Conservation (phyloP, 495 filamentous ascomycete species). For the Penicillium robsamsonii region DNA sequence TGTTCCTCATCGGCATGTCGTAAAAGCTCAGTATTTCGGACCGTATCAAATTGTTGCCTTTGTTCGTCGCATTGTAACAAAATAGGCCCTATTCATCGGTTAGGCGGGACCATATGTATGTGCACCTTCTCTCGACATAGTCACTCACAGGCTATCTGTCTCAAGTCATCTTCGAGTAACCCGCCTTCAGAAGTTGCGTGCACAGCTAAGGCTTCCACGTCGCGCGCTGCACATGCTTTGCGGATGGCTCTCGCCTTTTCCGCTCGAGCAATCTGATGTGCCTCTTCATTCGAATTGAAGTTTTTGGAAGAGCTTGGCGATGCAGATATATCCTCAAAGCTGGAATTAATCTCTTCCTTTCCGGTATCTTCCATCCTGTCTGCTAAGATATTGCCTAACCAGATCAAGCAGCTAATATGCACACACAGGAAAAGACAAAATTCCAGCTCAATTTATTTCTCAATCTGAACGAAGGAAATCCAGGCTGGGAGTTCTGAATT, state of each 20-base stretch:
- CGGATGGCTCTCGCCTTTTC: constrained; percentile 52
- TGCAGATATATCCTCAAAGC: not conserved
- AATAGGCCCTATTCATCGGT: constrained; percentile 63
- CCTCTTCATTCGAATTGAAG: not conserved
- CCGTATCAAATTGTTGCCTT: constrained; percentile 21
- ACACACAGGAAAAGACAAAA: not conserved
- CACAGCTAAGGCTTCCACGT: constrained; percentile 59
- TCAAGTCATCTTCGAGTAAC: constrained; percentile 75
- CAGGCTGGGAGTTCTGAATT: not conserved
- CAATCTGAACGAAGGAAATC: not conserved
- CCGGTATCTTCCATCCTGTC: not conserved
- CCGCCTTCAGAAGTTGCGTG: constrained; percentile 74
- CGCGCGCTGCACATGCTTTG: constrained; percentile 62
- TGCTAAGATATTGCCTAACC: not conserved
- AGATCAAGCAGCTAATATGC: not conserved
- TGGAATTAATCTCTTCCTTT: not conserved
- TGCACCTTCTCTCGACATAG: not conserved
- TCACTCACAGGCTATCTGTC: constrained; percentile 79
- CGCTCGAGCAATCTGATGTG: constrained; percentile 6
- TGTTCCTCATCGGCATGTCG: constrained; percentile 82
- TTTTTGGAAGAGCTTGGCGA: not conserved
- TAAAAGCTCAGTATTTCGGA: constrained; percentile 55
- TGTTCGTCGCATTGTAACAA: constrained; percentile 59
- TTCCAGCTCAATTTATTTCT: not conserved
- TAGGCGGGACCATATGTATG: not conserved